phyloP scores from a whole-genome alignment of 805 yeast species.

The Ogataea siamensis region DNA sequence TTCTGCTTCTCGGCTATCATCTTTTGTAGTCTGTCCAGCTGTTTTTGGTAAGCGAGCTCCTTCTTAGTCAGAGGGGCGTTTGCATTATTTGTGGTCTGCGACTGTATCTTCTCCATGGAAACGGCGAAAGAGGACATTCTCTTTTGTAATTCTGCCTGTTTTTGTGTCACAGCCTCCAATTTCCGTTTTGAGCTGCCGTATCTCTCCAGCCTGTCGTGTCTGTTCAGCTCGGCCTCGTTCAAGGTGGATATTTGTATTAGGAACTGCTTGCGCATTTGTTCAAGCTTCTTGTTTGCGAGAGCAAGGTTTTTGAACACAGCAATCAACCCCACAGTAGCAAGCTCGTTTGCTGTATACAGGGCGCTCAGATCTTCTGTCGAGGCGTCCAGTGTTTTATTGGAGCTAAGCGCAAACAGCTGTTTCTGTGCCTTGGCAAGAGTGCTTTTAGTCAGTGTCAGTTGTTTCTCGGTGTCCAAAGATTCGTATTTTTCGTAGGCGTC shows the following conservation, averaged over 20 bases:
- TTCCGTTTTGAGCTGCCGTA: constrained; percentile 12
- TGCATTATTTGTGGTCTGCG: constrained; percentile 6
- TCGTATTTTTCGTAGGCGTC: constrained; percentile 5
- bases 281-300: constrained; percentile 18
- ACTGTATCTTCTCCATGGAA: constrained; percentile 11
- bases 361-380: constrained; percentile 16
- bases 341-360: constrained; percentile 19
- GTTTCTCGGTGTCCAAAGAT: neutral
- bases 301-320: constrained; percentile 22
- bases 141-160: constrained; percentile 27
- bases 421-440: constrained; percentile 12
- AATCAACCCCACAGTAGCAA: constrained; percentile 17
- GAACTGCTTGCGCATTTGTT: constrained; percentile 22
- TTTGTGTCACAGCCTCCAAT: constrained; percentile 27
- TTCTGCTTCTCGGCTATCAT: constrained; percentile 20
- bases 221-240: constrained; percentile 18
- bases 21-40: constrained; percentile 23
- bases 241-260: constrained; percentile 26
- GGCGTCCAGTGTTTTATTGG: constrained; percentile 13
- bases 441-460: constrained; percentile 1
- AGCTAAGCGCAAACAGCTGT: constrained; percentile 4
- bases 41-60: constrained; percentile 26
- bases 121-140: constrained; percentile 18
- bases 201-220: constrained; percentile 4
- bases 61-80: constrained; percentile 25